Evolutionary conservation across 257 asterid genomes (phyloP).

Genomic region (Coffea eugenioides): DNA sequence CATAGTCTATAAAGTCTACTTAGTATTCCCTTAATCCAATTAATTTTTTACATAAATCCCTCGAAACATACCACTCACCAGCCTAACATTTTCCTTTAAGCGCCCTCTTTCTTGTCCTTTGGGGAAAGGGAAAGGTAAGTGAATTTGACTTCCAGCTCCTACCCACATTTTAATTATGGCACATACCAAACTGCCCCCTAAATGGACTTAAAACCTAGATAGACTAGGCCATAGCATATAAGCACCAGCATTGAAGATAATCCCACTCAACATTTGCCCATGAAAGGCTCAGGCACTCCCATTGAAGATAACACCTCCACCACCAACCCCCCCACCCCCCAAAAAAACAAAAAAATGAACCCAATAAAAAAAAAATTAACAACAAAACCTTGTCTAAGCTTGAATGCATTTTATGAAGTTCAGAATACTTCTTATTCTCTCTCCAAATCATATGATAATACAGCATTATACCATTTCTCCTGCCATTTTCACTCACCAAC

Average conservation of each 20-base stretch:
- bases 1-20: background rate
- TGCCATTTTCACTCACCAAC: background rate
- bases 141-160: background rate
- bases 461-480: background rate
- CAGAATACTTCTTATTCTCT: background rate
- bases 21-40: background rate
- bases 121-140: background rate
- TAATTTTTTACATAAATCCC: background rate
- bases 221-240: background rate
- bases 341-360: no score
- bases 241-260: background rate
- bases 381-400: background rate
- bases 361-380: no score
- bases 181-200: background rate
- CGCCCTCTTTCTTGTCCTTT: background rate
- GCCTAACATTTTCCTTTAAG: background rate
- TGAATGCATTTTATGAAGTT: background rate
- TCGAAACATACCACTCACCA: background rate
- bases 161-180: background rate
- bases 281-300: background rate
- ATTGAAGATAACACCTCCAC: no score
- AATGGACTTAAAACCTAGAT: background rate
- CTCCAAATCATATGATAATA: background rate
- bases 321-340: no score
- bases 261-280: no score